Base-by-base conservation (phyloP, 305 asterid species). In the Solanum hybrid region DNA sequence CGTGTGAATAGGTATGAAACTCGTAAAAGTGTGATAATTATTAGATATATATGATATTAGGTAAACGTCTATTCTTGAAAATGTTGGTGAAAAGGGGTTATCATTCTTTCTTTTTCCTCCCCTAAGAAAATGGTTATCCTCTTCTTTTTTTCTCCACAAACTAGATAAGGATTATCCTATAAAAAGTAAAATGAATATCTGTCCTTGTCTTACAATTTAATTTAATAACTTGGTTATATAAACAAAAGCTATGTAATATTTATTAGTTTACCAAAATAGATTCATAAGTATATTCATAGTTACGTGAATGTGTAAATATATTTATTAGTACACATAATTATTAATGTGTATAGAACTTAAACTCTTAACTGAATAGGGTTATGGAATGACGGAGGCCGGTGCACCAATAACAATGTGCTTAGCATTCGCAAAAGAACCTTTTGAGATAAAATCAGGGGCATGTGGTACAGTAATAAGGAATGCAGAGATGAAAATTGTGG, bases 351-450 rank as follows among this genome's bases (percentile, higher is more conserved):
- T 9, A 78, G 15, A 33, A 20, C 2, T 9, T 33, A 33, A 33
- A 33, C 8, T 78, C 27, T 17, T 9, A 11, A 78, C 0, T 33
- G 15, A 34, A 78, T 82, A 97, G 99, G 98, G 99, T 2, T 97
- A 97, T 61, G 99, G 99, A 7, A 97, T 97, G 99, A 97, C 98
- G 0, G 99, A 97, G 81, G 99, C 98, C 0, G 99, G 99, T 4
- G 97, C 98, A 4, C 98, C 96, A 15, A 90, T 96, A 41, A 93
- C 99, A 10, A 96, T 97, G 99, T 94, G 98, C 83, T 91, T 94
- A 90, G 98, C 97, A 4, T 97, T 97, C 45, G 98, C 98, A 0
- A 97, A 97, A 88, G 96, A 95, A 29, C 93, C 98, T 0, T 92
- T 92, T 13, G 95, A 94, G 93, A 94, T 96, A 0, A 97, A 97